Evolutionary conservation across 164 flowering plant genomes (phyloP).

Genomic region (Platanus orientalis): DNA sequence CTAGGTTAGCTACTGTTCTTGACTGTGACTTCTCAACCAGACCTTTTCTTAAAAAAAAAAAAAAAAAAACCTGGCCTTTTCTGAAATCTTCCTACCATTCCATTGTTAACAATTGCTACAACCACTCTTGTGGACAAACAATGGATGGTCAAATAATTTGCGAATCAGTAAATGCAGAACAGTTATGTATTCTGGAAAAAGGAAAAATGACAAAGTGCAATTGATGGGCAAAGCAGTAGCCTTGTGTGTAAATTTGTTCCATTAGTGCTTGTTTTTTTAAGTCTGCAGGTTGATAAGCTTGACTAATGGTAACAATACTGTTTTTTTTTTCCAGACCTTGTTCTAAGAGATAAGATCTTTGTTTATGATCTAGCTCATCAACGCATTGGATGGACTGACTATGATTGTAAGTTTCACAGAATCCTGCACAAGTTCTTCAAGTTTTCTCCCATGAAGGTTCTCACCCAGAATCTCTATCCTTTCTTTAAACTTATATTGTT

Average conservation of each 20-base stretch:
- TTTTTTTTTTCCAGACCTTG: conserved; percentile 63
- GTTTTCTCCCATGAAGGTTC: neutral
- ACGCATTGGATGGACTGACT: conserved; percentile 83
- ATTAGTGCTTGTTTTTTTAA: neutral
- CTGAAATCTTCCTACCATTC: too few relatives aligned
- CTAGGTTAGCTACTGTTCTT: too few relatives aligned
- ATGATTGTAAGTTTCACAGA: conserved; percentile 57
- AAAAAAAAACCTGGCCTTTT: too few relatives aligned
- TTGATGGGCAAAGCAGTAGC: too few relatives aligned
- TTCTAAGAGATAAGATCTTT: conserved; percentile 81
- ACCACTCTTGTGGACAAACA: too few relatives aligned
- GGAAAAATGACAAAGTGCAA: too few relatives aligned
- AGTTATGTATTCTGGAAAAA: neutral
- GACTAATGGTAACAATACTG: neutral
- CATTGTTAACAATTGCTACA: too few relatives aligned
- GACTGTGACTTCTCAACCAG: too few relatives aligned
- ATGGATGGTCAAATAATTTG: neutral
- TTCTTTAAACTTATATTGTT: neutral
- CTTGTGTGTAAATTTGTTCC: neutral
- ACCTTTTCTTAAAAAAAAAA: too few relatives aligned
- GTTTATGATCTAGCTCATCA: conserved; percentile 84
- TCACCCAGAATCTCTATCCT: neutral
- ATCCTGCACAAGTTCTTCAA: neutral
- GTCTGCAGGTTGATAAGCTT: neutral
- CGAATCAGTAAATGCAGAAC: neutral